Percentiles rank a stretch among this genome's conserved stretches.
These are phyloP conservation scores for Penicillium glabrum DNA, from an alignment of 2,329 filamentous ascomycete species.

Conservation along the genomic window DNA sequence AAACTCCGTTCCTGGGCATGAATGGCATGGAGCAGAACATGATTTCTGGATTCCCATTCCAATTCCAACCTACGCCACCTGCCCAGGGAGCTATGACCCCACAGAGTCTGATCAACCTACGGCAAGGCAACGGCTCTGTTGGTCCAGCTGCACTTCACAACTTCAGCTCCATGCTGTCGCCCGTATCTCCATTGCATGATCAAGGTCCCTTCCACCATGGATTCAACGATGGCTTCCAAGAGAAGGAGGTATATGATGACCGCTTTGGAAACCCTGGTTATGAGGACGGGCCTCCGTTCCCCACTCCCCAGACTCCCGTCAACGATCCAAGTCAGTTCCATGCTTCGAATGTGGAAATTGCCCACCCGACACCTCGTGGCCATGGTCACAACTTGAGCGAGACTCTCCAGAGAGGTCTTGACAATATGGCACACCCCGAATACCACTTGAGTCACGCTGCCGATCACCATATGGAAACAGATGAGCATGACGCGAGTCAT, in stretches of 20 bases:
- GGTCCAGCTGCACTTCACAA: constrained; percentile 45
- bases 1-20: constrained; percentile 59
- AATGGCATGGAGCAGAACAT: constrained; percentile 59
- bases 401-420: constrained; percentile 78
- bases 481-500: constrained; percentile 54
- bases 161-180: constrained; percentile 57
- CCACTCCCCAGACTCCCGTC: constrained; percentile 30
- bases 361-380: constrained; percentile 60
- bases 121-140: constrained; percentile 59
- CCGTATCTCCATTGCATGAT: constrained; percentile 63
- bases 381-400: constrained; percentile 72
- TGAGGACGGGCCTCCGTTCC: constrained; percentile 27
- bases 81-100: constrained; percentile 40
- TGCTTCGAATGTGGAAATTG: constrained; percentile 52
- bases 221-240: constrained; percentile 22
- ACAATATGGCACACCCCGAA: constrained; percentile 65
- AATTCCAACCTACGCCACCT: constrained; percentile 63
- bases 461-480: constrained; percentile 74
- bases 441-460: constrained; percentile 81
- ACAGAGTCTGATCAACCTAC: constrained; percentile 44
- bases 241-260: constrained; percentile 29
- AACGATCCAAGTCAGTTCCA: constrained; percentile 43
- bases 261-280: constrained; percentile 30
- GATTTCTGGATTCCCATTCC: constrained; percentile 66
- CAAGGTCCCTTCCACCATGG: constrained; percentile 38